Evolutionary conservation across 1,284 basidiomycete genomes (phyloP).

Genomic region (Boletus sp.): DNA sequence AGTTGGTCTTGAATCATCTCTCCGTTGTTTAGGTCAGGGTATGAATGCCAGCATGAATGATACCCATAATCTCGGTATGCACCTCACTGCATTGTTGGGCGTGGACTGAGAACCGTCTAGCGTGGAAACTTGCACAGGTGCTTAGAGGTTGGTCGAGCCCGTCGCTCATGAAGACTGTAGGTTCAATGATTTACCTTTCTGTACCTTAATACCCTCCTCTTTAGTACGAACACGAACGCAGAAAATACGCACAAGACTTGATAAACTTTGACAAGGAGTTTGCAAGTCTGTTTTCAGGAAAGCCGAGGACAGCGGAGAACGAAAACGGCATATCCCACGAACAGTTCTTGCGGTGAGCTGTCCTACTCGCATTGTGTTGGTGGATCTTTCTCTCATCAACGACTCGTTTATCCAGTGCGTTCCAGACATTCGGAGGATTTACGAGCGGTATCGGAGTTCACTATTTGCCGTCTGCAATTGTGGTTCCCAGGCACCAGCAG

Average conservation of each 20-base stretch:
- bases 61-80: slow-evolving; percentile 66
- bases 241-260: slow-evolving; percentile 70
- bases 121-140: slow-evolving; percentile 76
- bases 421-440: slow-evolving; percentile 56
- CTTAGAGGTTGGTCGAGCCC: slow-evolving; percentile 65
- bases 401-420: no score
- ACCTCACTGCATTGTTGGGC: not conserved
- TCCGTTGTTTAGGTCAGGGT: slow-evolving; percentile 42
- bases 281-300: slow-evolving; percentile 73
- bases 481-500: slow-evolving; percentile 41
- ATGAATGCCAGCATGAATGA: slow-evolving; percentile 82
- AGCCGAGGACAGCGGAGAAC: slow-evolving; percentile 55
- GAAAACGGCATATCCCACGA: slow-evolving; percentile 65
- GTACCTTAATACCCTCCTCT: not conserved
- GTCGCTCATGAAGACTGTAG: slow-evolving; percentile 66
- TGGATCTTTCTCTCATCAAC: not conserved
- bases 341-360: slow-evolving; percentile 54
- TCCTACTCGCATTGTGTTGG: not conserved
- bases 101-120: slow-evolving; percentile 30
- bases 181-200: slow-evolving; percentile 18
- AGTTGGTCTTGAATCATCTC: not conserved
- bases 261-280: slow-evolving; percentile 73
- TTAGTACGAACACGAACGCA: slow-evolving; percentile 55
- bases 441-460: slow-evolving; percentile 63
- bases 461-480: slow-evolving; percentile 54